Base-by-base conservation (phyloP, 768 basidiomycete species). In the Gymnopilus junonius region DNA sequence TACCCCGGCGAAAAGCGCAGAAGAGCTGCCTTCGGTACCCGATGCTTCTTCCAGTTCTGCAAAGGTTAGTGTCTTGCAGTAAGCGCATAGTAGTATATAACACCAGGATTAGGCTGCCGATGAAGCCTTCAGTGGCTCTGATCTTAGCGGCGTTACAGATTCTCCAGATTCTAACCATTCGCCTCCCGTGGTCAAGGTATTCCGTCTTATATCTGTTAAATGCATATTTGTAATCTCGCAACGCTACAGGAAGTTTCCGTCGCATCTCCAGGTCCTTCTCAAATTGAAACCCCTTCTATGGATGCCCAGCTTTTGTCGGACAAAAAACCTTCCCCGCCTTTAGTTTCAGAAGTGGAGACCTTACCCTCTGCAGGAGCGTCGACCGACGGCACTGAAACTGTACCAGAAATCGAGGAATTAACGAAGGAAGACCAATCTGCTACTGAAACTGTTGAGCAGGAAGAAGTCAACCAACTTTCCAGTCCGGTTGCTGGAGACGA, bases 101-200 rank as follows among this genome's bases (percentile, higher is more conserved):
- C 27, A 45, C 54, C 31, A 42, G 21, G 59, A 66, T 50, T 55
- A 69, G 39, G 57, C 66, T 54, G 46, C 62, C 25, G 73, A 70
- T 23, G 75, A 77, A 42, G 63, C 69, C 20, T 71, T 74, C 32
- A 70, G 66, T 45, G 75, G 71, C 15, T 79, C 79, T 25, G 77
- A 78, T 37, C 65, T 77, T n/a, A 78, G 71, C 58, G 76, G 74
- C 25, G 69, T 75, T 14, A 76, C 76, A 8, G 76, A 73, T 39
- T 72, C 75, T n/a, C 67, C 59, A 25, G 64, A 64, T 8, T 64
- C 64, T 17, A 25, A 21, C 2, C 68, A 71, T 56, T 70, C 69
- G 25, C 62, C 70, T 29, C 69, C 72, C 20, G 70, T 71, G 39
- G 50, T 65, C 27, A 69, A 70, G 63, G 75, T 63, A 46, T 70